phyloP scores from a whole-genome alignment of 2,329 filamentous ascomycete species.

The Monilinia polystroma region DNA sequence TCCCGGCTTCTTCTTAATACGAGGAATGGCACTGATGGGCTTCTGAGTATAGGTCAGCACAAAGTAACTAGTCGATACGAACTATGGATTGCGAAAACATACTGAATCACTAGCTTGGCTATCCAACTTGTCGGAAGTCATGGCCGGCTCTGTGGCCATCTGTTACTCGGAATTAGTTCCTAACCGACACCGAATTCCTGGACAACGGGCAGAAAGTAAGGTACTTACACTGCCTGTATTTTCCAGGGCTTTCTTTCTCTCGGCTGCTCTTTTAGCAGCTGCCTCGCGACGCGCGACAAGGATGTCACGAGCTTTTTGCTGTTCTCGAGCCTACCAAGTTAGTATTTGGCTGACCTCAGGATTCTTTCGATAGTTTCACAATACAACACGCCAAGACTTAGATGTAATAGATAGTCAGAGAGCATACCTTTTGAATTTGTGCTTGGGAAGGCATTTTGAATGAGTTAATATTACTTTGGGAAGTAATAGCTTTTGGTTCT shows the following conservation, averaged over 20 bases:
- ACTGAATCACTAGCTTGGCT: neutral
- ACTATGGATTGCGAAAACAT: neutral
- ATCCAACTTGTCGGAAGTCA: neutral
- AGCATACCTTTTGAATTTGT: neutral
- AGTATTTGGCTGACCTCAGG: neutral
- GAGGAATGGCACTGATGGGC: neutral
- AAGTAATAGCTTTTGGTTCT: neutral
- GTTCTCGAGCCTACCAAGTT: conserved; percentile 4
- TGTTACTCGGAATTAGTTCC: neutral
- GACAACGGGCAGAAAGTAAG: neutral
- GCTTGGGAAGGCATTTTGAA: conserved; percentile 5
- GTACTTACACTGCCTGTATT: neutral
- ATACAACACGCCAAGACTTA: no score
- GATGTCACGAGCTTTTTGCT: neutral
- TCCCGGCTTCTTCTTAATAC: neutral
- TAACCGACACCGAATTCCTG: neutral
- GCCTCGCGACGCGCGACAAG: neutral
- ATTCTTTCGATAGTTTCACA: neutral
- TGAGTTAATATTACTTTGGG: neutral
- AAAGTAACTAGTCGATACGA: neutral
- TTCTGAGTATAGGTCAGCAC: neutral
- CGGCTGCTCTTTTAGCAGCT: neutral
- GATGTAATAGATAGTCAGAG: neutral
- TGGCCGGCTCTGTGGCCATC: neutral
- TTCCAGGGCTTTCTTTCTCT: neutral